Evolutionary conservation across 805 yeast species (phyloP).

Genomic region (Metschnikowia hibisci): DNA sequence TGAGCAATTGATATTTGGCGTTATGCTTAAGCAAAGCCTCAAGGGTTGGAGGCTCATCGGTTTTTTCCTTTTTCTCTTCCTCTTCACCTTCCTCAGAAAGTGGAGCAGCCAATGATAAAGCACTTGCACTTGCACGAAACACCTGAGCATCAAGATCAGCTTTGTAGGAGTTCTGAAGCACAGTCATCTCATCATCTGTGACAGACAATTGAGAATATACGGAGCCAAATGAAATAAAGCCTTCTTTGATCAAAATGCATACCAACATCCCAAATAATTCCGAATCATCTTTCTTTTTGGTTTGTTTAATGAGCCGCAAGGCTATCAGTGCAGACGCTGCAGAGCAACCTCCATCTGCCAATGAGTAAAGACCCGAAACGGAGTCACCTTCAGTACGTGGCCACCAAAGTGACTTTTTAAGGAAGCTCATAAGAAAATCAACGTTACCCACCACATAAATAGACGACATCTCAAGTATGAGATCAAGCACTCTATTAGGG

Average conservation of each 20-base stretch:
- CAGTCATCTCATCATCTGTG: constrained; percentile 41
- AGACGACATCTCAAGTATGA: constrained; percentile 52
- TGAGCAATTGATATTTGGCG: constrained; percentile 39
- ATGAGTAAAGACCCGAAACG: constrained; percentile 24
- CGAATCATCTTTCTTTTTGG: constrained; percentile 32
- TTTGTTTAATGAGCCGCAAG: constrained; percentile 33
- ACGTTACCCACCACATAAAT: constrained; percentile 42
- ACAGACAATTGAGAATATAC: constrained; percentile 59
- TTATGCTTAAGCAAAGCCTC: constrained; percentile 21
- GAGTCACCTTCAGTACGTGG: constrained; percentile 39
- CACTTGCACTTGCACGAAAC: constrained; percentile 63
- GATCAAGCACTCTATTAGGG: constrained; percentile 62
- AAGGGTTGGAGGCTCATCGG: constrained; percentile 13
- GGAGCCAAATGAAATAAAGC: constrained; percentile 60
- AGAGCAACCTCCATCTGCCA: constrained; percentile 51
- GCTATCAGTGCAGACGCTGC: constrained; percentile 55
- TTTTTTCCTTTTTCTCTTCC: background rate
- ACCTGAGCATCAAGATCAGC: constrained; percentile 51
- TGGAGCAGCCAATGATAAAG: constrained; percentile 86
- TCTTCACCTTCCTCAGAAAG: constrained; percentile 63
- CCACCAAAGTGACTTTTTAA: constrained; percentile 66
- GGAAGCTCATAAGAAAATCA: constrained; percentile 45
- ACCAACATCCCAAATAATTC: constrained; percentile 44
- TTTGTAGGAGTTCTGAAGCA: constrained; percentile 43
- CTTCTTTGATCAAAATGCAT: constrained; percentile 60